A percentile compares a stretch with the other conserved stretches of the same genome.
Conservation (phyloP, 2,329 filamentous ascomycete species). For the Alternaria brassicae region DNA sequence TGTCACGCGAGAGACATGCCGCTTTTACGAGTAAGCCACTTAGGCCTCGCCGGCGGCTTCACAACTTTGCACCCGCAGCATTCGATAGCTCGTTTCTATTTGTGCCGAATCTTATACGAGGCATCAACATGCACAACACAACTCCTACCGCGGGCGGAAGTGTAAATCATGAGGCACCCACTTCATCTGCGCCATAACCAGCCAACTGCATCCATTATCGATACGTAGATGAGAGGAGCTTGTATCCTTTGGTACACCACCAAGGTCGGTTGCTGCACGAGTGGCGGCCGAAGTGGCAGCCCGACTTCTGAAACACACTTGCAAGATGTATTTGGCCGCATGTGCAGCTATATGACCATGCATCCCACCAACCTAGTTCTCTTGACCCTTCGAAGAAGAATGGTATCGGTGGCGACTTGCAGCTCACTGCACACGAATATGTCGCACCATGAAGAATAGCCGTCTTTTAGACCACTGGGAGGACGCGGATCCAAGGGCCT, state of each 20-base stretch:
- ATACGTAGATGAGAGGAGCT: conserved; percentile 23
- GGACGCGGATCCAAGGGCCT: conserved; percentile 25
- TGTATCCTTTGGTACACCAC: conserved; percentile 12
- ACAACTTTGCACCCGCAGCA: conserved; percentile 30
- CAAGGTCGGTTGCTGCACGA: not conserved
- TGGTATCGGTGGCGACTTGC: conserved; percentile 32
- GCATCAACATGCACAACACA: conserved; percentile 43
- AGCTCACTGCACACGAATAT: conserved; percentile 26
- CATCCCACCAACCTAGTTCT: conserved; percentile 32
- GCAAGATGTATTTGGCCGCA: conserved; percentile 19
- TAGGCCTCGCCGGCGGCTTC: conserved; percentile 36
- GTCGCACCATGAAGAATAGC: conserved; percentile 46
- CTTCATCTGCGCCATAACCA: conserved; percentile 12
- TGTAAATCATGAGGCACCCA: conserved; percentile 15
- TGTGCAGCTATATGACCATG: conserved; percentile 22
- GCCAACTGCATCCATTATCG: conserved; percentile 20
- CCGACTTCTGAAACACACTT: conserved; percentile 39
- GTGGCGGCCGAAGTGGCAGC: conserved; percentile 8
- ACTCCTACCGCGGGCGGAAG: conserved; percentile 26
- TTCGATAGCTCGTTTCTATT: conserved; percentile 47
- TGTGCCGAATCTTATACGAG: conserved; percentile 45
- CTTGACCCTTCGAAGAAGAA: conserved; percentile 27
- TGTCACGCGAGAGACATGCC: conserved; percentile 34
- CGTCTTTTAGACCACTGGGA: conserved; percentile 36
- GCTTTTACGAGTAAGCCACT: conserved; percentile 22